Conservation (phyloP, 2,329 filamentous ascomycete species). For the Pseudogymnoascus sp. region DNA sequence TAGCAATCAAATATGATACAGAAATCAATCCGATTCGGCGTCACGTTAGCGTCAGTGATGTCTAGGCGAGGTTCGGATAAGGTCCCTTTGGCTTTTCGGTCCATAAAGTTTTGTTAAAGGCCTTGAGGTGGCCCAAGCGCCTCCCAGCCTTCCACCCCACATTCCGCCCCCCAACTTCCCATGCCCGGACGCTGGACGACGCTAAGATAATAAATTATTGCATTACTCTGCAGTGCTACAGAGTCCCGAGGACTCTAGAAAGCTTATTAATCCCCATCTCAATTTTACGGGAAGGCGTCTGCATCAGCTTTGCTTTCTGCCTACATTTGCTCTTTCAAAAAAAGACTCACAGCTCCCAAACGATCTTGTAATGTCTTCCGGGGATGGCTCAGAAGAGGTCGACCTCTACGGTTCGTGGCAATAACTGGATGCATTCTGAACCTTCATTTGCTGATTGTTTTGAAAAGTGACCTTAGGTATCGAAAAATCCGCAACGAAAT, state of each 20-base stretch:
- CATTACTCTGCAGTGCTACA: slow-evolving; percentile 1
- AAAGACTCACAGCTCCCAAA: not conserved
- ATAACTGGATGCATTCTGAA: not conserved
- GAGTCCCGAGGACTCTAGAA: slow-evolving; percentile 1
- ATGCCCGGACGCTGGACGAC: not conserved
- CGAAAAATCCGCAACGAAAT: slow-evolving; percentile 59
- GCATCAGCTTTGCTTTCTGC: not conserved
- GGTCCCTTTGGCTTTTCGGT: not conserved
- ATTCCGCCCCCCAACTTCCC: not conserved
- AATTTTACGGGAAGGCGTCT: slow-evolving; percentile 3
- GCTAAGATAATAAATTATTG: slow-evolving; percentile 10
- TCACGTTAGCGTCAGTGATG: not conserved
- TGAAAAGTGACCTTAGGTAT: slow-evolving; percentile 68
- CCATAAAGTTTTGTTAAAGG: not conserved
- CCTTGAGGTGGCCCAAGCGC: not conserved
- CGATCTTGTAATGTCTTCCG: slow-evolving; percentile 21
- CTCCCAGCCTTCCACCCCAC: slow-evolving; percentile 5
- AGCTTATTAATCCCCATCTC: not conserved
- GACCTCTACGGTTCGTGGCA: slow-evolving; percentile 43
- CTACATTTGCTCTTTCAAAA: not conserved
- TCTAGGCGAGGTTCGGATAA: not conserved
- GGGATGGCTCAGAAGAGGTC: slow-evolving; percentile 30
- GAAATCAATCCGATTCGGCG: not conserved
- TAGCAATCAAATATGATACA: not conserved
- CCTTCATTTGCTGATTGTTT: slow-evolving; percentile 20